Evolutionary conservation across 2,329 filamentous ascomycete genomes (phyloP), one percentile per base, ranked within the genome.

Genomic region (Xylaria multiplex): DNA sequence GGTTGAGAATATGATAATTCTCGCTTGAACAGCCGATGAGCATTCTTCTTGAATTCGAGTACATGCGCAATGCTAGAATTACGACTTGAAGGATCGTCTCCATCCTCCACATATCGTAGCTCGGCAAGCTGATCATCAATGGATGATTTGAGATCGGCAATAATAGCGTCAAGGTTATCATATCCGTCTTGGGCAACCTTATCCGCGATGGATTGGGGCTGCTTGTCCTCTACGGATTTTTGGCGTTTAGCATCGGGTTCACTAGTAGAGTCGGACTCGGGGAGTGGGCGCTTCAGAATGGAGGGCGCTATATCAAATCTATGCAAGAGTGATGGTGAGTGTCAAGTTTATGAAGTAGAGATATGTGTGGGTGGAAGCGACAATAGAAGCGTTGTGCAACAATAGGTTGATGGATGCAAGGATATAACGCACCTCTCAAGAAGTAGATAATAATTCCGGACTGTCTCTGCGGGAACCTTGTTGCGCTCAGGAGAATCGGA

Each of bases 91-190:
- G 62, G 60, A 24, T 71, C 71, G 24, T 76, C 65, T 16, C 60
- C 74, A 11, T 70, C 62, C 19, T 69, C 64, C 19, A 65, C 52
- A 32, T 68, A 52, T 46, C 69, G 72, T 32, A 88, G 76, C 53
- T 86, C 82, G 35, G 80, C 80, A 50, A 86, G 72, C 42, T 84
- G 82, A 69, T 83, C 77, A 67, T 83, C 76, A 70, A 85, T 80
- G 67, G 81, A 81, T 35, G 79, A 73, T 72, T 83, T 80, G 48
- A 90, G 76, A 67, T 90, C 88, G 58, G 82, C 77, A 16, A 91
- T 85, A 48, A 92, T 81, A 67, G 91, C 88, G 32, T 91, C 89
- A 50, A 93, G 79, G 69, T 86, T 84, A 30, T 83, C 82, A 74
- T 91, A 90, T 37, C 75, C 77, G 70, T 83, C 81, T 55, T 80